Conservation (phyloP, 2,329 filamentous ascomycete genomes). For the Neobulgaria alba region DNA sequence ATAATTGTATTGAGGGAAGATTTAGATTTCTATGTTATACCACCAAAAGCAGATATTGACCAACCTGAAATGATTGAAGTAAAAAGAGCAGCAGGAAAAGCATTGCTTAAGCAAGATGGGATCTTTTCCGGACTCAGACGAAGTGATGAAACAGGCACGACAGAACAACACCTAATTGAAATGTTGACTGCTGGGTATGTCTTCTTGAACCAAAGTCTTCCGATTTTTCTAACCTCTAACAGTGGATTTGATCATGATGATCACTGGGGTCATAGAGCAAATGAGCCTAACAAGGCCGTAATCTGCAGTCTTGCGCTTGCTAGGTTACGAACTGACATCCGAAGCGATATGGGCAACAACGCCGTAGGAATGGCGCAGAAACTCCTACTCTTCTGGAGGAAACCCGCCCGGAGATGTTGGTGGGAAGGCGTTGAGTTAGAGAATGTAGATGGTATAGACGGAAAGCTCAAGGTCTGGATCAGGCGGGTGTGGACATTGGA, state of each 20-base stretch:
- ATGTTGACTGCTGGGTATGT: conserved; percentile 96
- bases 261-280: conserved; percentile 91
- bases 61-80: conserved; percentile 91
- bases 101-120: conserved; percentile 80
- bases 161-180: conserved; percentile 96
- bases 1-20: conserved; percentile 97
- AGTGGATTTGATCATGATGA: conserved; percentile 97
- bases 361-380: conserved; percentile 98
- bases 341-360: conserved; percentile 65
- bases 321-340: conserved; percentile 83
- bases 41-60: conserved; percentile 73
- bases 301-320: conserved; percentile 94
- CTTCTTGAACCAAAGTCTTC: neutral
- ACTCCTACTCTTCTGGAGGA: conserved; percentile 93
- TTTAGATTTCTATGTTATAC: conserved; percentile 94
- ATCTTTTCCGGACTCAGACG: conserved; percentile 94
- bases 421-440: conserved; percentile 96
- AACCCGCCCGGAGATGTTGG: conserved; percentile 93
- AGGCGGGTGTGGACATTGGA: conserved; percentile 96
- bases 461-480: conserved; percentile 96
- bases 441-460: conserved; percentile 81
- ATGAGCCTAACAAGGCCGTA: conserved; percentile 95
- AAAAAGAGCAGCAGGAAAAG: conserved; percentile 81
- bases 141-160: conserved; percentile 92
- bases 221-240: conserved; percentile 12